A percentile compares a stretch with the other conserved stretches of the same genome.
Evolutionary conservation across 2,329 filamentous ascomycete species (phyloP).

Genomic region (Fusarium transvaalense): DNA sequence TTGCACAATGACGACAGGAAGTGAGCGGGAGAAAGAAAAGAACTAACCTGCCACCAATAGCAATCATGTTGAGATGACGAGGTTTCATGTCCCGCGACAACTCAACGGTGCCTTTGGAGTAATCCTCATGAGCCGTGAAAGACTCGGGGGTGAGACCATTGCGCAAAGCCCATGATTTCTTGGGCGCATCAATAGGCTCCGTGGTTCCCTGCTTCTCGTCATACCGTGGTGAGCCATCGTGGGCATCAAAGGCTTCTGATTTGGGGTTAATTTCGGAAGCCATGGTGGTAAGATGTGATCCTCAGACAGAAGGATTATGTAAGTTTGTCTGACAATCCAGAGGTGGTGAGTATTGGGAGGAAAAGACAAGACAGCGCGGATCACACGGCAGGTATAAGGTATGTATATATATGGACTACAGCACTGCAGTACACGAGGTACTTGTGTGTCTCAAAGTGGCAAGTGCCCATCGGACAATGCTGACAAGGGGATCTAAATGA

Average conservation of each 20-base stretch:
- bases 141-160: conserved; percentile 46
- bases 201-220: conserved; percentile 39
- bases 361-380: conserved; percentile 8
- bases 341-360: background rate
- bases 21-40: too few species aligned
- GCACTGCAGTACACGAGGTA: background rate
- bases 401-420: conserved; percentile 17
- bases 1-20: conserved; percentile 7
- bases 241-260: conserved; percentile 31
- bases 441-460: conserved; percentile 1
- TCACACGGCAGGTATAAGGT: conserved; percentile 29
- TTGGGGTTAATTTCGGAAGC: conserved; percentile 38
- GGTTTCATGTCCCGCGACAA: conserved; percentile 47
- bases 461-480: conserved; percentile 1
- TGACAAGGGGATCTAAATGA: conserved; percentile 18
- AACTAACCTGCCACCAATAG: conserved; percentile 47
- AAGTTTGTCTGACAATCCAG: background rate
- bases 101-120: conserved; percentile 39
- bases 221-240: conserved; percentile 22
- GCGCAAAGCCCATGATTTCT: conserved; percentile 46
- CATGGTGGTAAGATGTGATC: conserved; percentile 22
- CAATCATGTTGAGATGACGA: conserved; percentile 49
- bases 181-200: conserved; percentile 3
- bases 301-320: background rate
- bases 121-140: conserved; percentile 42